Evolutionary conservation across 768 basidiomycete genomes (phyloP).

Genomic region (Hydnum rufescens): DNA sequence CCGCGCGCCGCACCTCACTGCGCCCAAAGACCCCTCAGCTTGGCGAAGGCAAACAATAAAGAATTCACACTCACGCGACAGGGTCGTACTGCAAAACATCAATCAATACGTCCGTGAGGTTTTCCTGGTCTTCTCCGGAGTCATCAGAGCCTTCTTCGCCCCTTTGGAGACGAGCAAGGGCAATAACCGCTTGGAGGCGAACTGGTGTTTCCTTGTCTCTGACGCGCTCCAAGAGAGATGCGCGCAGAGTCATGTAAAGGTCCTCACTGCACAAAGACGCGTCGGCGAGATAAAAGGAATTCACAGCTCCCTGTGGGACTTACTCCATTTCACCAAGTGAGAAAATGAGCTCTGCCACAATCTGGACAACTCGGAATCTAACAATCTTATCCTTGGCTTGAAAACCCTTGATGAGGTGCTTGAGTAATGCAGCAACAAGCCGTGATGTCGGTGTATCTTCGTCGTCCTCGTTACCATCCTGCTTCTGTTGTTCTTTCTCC

Average conservation of each 20-base stretch:
- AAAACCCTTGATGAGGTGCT: conserved; percentile 61
- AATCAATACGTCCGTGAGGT: conserved; percentile 39
- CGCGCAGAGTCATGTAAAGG: conserved; percentile 40
- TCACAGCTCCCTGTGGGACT: conserved; percentile 15
- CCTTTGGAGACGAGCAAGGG: conserved; percentile 54
- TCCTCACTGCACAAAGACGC: conserved; percentile 41
- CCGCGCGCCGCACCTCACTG: conserved; percentile 76
- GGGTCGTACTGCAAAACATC: conserved; percentile 52
- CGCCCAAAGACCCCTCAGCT: not conserved
- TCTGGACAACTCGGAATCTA: conserved; percentile 57
- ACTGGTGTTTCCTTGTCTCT: conserved; percentile 62
- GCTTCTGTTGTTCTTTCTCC: conserved; percentile 20
- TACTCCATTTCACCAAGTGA: conserved; percentile 77
- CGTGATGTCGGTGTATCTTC: conserved; percentile 51
- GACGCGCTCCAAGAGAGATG: conserved; percentile 46
- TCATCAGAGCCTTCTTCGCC: conserved; percentile 41
- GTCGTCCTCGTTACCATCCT: conserved; percentile 21
- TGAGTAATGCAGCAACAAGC: conserved; percentile 45
- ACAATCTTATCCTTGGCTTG: conserved; percentile 72
- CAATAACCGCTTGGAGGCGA: conserved; percentile 60
- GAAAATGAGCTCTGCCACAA: conserved; percentile 61
- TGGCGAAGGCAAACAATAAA: not conserved
- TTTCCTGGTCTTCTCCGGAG: conserved; percentile 27
- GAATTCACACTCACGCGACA: conserved; percentile 41
- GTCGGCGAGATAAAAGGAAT: not conserved